These are phyloP conservation scores for Aspergillus sp. DNA, from an alignment of 2,329 filamentous ascomycete genomes.

Conservation along the genomic window DNA sequence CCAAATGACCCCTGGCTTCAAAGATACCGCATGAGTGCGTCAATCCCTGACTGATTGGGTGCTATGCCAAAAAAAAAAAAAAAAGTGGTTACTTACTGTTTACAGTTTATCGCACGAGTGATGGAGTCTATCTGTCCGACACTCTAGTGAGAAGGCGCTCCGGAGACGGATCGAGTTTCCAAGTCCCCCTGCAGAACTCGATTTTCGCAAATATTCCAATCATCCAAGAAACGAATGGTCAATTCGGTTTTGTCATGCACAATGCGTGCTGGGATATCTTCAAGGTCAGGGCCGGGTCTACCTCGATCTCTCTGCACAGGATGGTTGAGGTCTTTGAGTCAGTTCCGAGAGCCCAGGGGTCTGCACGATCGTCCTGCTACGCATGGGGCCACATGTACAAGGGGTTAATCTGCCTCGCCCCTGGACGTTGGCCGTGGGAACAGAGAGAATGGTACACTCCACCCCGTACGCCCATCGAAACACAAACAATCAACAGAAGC, in stretches of 20 bases:
- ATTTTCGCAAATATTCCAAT: not conserved
- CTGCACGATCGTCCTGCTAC: not conserved
- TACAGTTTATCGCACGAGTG: not conserved
- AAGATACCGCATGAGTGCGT: not conserved
- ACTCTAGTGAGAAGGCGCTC: not conserved
- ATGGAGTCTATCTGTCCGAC: not conserved
- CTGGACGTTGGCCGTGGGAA: not conserved
- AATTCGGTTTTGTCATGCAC: not conserved
- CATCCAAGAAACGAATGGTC: not conserved
- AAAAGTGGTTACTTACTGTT: not conserved
- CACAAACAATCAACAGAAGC: not conserved
- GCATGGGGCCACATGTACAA: not conserved
- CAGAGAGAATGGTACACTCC: not conserved
- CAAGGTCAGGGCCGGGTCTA: not conserved
- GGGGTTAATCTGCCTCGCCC: not conserved
- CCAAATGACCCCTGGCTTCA: not conserved
- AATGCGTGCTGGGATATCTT: not conserved
- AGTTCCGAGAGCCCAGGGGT: not conserved
- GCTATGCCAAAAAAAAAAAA: not conserved
- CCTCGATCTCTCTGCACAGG: not conserved
- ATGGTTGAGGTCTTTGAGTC: not conserved
- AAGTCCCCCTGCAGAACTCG: not conserved
- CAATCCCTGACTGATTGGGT: not conserved
- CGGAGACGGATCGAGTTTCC: not conserved
- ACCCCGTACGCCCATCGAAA: too few relatives aligned